These are phyloP conservation scores for Verticillium longisporum DNA, from an alignment of 2,329 filamentous ascomycete species.

Conservation along the genomic window DNA sequence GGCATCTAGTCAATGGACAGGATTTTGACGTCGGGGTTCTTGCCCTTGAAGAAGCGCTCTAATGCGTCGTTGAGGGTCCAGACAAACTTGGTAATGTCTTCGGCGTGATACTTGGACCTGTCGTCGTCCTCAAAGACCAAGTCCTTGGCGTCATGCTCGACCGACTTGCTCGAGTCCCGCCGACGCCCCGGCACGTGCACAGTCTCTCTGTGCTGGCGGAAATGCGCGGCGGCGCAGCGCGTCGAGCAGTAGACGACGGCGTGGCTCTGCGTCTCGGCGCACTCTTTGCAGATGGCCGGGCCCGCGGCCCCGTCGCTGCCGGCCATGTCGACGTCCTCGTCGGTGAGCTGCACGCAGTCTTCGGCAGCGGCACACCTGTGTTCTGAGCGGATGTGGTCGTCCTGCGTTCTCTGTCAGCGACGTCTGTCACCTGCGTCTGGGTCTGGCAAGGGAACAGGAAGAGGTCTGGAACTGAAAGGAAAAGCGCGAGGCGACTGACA, in stretches of 20 bases:
- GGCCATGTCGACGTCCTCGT: conserved; percentile 32
- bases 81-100: conserved; percentile 10
- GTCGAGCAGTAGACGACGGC: conserved; percentile 33
- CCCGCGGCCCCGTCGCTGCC: conserved; percentile 17
- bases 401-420: conserved; percentile 18
- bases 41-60: conserved; percentile 8
- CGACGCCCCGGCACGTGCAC: conserved; percentile 21
- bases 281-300: conserved; percentile 33
- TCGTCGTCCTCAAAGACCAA: conserved; percentile 11
- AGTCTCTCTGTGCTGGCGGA: conserved; percentile 29
- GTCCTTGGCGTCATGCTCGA: conserved; percentile 15
- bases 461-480: too few relatives aligned
- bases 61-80: conserved; percentile 9
- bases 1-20: background rate
- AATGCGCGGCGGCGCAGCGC: conserved; percentile 32
- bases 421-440: background rate
- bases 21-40: conserved; percentile 8
- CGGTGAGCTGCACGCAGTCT: conserved; percentile 29
- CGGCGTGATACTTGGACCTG: conserved; percentile 11
- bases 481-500: background rate
- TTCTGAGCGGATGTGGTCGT: conserved; percentile 26
- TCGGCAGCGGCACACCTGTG: conserved; percentile 35
- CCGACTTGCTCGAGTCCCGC: conserved; percentile 12
- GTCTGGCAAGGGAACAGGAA: too few relatives aligned
- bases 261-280: conserved; percentile 26